Evolutionary conservation across 345 rosid genomes (phyloP).

Genomic region (Theobroma cacao): DNA sequence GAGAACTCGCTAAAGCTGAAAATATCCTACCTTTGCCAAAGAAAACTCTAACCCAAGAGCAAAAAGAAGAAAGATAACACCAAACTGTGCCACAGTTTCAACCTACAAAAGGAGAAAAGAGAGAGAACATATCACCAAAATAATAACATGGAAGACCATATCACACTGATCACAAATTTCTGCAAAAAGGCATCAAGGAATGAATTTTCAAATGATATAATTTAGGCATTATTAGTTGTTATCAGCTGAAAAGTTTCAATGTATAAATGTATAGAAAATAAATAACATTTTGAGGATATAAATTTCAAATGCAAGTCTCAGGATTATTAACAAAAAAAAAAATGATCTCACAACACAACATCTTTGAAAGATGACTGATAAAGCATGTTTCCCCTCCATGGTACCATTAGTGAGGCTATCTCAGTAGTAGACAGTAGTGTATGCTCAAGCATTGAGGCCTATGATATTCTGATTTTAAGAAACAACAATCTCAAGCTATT

Average conservation of each 20-base stretch:
- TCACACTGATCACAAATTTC: background rate
- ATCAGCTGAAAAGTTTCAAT: background rate
- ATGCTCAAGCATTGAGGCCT: background rate
- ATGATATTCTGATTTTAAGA: background rate
- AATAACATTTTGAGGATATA: background rate
- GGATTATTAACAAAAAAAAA: background rate
- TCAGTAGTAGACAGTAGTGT: background rate
- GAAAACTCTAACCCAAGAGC: conserved; percentile 99
- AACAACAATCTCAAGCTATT: background rate
- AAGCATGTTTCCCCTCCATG: background rate
- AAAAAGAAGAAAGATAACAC: conserved; percentile 98
- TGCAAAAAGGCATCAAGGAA: background rate
- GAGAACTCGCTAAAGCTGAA: background rate
- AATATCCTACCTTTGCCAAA: conserved; percentile 71
- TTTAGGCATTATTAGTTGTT: background rate
- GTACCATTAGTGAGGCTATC: background rate
- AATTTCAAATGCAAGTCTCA: background rate
- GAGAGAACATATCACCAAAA: conserved; percentile 12
- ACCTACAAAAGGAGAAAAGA: conserved; percentile 44
- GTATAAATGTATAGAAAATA: background rate
- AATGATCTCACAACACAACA: conserved; percentile 1
- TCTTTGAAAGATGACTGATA: background rate
- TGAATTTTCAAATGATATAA: background rate
- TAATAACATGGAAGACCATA: conserved; percentile 5
- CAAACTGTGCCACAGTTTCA: conserved; percentile 96